Conservation (phyloP, 176 grass and related monocot genomes). For the Paspalum notatum region DNA sequence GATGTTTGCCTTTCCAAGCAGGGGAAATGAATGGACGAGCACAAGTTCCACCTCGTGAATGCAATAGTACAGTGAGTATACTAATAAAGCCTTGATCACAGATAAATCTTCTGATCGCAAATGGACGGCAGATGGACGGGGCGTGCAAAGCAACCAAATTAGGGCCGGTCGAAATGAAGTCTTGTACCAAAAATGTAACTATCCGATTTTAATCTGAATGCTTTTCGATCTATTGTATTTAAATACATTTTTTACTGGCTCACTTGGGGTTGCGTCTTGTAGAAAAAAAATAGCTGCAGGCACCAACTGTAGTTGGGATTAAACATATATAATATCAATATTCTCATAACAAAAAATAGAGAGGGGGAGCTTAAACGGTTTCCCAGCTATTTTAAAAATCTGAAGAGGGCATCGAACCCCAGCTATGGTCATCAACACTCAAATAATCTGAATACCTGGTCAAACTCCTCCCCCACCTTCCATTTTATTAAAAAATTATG, state of each 20-base stretch:
- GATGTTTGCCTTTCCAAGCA: no score
- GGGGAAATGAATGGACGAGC: no score
- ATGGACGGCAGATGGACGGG: no score
- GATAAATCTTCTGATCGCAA: no score
- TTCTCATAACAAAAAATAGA: background rate
- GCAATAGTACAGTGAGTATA: no score
- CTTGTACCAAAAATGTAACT: background rate
- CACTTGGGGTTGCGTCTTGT: slow-evolving; percentile 2
- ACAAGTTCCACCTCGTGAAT: no score
- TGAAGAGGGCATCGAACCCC: background rate
- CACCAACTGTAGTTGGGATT: background rate
- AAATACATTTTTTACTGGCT: background rate
- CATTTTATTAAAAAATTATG: no score
- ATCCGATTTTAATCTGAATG: background rate
- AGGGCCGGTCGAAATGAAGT: no score
- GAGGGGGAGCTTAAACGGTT: slow-evolving; percentile 1
- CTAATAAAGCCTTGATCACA: no score
- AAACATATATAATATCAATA: background rate
- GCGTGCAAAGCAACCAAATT: no score
- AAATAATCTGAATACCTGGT: background rate
- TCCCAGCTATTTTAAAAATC: slow-evolving; percentile 7
- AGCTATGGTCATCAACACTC: background rate
- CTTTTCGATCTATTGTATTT: background rate
- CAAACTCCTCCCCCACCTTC: background rate
- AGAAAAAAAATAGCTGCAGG: background rate